phyloP scores from a whole-genome alignment of 1,284 basidiomycete genomes.

The Ceratobasidium sp. region DNA sequence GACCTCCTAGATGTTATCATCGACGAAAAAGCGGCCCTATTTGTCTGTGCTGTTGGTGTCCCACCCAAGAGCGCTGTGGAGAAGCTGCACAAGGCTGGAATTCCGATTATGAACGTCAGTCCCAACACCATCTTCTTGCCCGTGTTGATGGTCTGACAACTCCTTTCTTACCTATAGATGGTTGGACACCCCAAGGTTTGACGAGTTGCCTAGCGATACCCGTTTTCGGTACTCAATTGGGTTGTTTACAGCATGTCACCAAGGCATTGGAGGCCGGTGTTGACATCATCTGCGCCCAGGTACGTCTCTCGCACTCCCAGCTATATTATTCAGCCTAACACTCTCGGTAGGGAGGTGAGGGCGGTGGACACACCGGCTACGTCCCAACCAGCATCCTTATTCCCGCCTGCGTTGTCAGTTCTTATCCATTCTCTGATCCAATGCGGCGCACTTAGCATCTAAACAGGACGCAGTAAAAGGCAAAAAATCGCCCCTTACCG shows the following conservation, averaged over 20 bases:
- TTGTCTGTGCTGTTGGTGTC: conserved; percentile 83
- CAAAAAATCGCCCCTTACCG: conserved; percentile 80
- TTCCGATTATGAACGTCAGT: conserved; percentile 86
- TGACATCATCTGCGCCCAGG: conserved; percentile 89
- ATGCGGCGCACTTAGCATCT: not conserved
- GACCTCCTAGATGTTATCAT: conserved; percentile 89
- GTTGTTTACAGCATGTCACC: conserved; percentile 68
- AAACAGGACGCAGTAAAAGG: conserved; percentile 75
- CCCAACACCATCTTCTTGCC: not conserved
- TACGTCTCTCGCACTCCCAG: not conserved
- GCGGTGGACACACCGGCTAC: conserved; percentile 77
- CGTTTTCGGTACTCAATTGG: not conserved
- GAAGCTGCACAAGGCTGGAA: conserved; percentile 82
- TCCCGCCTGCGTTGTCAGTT: conserved; percentile 77
- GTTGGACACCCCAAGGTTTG: conserved; percentile 82
- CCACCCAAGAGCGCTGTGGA: conserved; percentile 85
- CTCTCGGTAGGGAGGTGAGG: conserved; percentile 74
- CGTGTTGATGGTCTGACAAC: not conserved
- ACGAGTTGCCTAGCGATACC: not conserved
- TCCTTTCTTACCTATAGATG: conserved; percentile 67
- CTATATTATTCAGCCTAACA: conserved; percentile 47
- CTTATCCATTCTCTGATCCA: too few species aligned
- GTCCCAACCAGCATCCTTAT: conserved; percentile 80
- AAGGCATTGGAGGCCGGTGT: conserved; percentile 86
- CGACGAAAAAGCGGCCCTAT: conserved; percentile 84